phyloP scores from a whole-genome alignment of 169 alveolate genomes.

The Cryptosporidium baileyi region DNA sequence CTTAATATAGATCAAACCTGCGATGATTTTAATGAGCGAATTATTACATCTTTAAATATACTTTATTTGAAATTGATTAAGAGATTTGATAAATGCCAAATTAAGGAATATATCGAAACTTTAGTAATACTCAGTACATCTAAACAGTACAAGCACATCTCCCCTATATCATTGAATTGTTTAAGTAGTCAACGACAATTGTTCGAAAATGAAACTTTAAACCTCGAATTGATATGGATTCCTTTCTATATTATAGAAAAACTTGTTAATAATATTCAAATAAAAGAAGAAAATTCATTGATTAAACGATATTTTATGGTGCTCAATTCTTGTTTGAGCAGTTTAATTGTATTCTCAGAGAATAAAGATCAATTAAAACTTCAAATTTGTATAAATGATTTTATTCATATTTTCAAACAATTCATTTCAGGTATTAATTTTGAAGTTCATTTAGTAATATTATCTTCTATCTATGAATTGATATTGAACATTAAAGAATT shows the following conservation, averaged over 20 bases:
- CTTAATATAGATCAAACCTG: neutral
- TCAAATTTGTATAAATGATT: neutral
- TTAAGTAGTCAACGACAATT: neutral
- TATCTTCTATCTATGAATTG: neutral
- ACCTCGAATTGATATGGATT: neutral
- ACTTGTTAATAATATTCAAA: neutral
- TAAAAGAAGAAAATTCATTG: neutral
- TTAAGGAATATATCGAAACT: neutral
- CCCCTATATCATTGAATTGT: neutral
- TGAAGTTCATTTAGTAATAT: neutral
- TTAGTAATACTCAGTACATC: conserved; percentile 6
- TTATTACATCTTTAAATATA: neutral
- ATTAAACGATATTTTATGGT: neutral
- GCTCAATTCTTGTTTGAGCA: conserved; percentile 4
- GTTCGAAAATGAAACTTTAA: neutral
- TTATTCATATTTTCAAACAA: neutral
- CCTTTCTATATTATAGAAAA: conserved; percentile 7
- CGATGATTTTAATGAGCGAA: neutral
- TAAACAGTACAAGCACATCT: neutral
- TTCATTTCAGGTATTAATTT: neutral
- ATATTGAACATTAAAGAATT: neutral
- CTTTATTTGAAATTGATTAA: neutral
- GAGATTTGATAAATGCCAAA: neutral
- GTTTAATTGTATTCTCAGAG: no score
- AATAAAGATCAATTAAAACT: neutral